Conservation (phyloP, 2,329 filamentous ascomycete genomes). For the Colletotrichum simmondsii region DNA sequence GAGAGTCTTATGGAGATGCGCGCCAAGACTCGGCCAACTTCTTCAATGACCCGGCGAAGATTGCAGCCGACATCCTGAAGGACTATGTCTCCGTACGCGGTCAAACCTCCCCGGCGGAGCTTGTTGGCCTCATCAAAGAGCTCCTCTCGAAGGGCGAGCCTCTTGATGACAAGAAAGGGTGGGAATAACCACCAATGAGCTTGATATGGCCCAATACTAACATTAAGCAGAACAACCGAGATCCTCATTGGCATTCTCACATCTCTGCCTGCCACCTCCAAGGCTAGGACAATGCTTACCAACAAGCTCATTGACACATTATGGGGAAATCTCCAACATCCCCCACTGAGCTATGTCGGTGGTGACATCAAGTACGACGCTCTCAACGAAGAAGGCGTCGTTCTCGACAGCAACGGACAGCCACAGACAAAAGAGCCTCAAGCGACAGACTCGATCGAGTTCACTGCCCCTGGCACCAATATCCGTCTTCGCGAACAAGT, state of each 20-base stretch:
- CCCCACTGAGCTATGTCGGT: constrained; percentile 58
- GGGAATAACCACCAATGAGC: constrained; percentile 10
- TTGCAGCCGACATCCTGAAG: constrained; percentile 46
- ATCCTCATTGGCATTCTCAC: constrained; percentile 51
- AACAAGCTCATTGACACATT: constrained; percentile 62
- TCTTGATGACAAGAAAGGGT: constrained; percentile 67
- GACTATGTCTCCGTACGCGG: constrained; percentile 42
- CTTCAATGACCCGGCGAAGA: constrained; percentile 45
- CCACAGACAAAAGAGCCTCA: constrained; percentile 38
- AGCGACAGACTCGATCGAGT: constrained; percentile 49
- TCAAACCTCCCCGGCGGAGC: constrained; percentile 41
- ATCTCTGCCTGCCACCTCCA: constrained; percentile 47
- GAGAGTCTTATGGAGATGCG: constrained; percentile 47
- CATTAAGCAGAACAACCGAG: constrained; percentile 47
- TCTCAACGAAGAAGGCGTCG: constrained; percentile 30
- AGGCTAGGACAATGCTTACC: constrained; percentile 51
- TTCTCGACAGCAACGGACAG: neutral
- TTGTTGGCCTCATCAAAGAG: constrained; percentile 45
- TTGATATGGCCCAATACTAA: neutral
- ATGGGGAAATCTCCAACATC: constrained; percentile 66
- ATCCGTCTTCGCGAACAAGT: constrained; percentile 48
- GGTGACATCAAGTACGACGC: constrained; percentile 53
- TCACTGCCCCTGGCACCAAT: constrained; percentile 50
- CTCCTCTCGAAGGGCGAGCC: constrained; percentile 46
- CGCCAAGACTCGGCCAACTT: constrained; percentile 39